Evolutionary conservation across 805 yeast species (phyloP).

Genomic region (Wickerhamomyces chambardii): DNA sequence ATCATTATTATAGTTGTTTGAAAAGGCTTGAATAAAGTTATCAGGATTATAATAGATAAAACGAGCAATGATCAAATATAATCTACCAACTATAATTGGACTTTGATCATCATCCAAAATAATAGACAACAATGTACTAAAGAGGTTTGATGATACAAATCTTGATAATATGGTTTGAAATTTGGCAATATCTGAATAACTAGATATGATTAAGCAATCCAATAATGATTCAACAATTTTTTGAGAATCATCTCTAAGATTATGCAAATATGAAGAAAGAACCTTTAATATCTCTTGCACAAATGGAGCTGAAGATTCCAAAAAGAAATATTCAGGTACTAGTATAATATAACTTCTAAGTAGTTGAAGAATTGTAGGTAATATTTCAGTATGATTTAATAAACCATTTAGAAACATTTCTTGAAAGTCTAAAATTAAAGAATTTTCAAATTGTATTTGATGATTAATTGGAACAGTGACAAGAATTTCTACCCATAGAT

Average conservation of each 20-base stretch:
- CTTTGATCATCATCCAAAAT: slow-evolving; percentile 22
- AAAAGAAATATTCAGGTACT: slow-evolving; percentile 26
- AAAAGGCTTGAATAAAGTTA: slow-evolving; percentile 15
- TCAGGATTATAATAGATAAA: slow-evolving; percentile 24
- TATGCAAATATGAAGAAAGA: slow-evolving; percentile 42
- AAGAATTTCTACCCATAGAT: slow-evolving; percentile 67
- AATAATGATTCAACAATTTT: slow-evolving; percentile 42
- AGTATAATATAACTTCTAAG: slow-evolving; percentile 53
- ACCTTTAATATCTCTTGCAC: slow-evolving; percentile 33
- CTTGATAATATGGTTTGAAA: slow-evolving; percentile 11
- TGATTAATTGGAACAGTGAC: slow-evolving; percentile 43
- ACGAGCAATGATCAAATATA: slow-evolving; percentile 26
- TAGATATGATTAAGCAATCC: slow-evolving; percentile 33
- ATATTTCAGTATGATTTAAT: slow-evolving; percentile 62
- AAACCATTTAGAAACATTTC: slow-evolving; percentile 46
- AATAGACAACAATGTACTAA: slow-evolving; percentile 18
- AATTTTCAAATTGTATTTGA: slow-evolving; percentile 5
- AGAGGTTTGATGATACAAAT: slow-evolving; percentile 17
- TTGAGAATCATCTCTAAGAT: slow-evolving; percentile 65
- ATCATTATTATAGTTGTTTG: slow-evolving; percentile 17
- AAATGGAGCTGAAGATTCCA: slow-evolving; percentile 26
- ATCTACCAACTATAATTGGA: slow-evolving; percentile 21
- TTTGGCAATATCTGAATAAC: slow-evolving; percentile 9
- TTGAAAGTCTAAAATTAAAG: slow-evolving; percentile 10
- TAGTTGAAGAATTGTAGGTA: slow-evolving; percentile 54